A percentile compares a stretch with the other conserved stretches of the same genome.
Evolutionary conservation across 192 early-diverging fungal species (phyloP).

Genomic region (Backusella australiensis): DNA sequence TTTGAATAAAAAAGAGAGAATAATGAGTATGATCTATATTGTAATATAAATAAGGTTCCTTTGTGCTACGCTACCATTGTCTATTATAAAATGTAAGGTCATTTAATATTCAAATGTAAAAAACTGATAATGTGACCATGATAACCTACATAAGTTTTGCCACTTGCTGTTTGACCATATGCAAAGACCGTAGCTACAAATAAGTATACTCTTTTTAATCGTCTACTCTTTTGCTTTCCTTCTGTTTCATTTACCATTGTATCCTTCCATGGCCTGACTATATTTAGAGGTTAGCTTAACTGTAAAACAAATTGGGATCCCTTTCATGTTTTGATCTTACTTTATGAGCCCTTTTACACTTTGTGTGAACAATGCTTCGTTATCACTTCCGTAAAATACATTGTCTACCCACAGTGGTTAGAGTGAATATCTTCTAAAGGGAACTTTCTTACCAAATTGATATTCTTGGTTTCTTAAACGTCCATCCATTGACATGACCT

Average conservation of each 20-base stretch:
- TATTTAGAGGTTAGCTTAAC: not conserved
- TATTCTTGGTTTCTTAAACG: constrained; percentile 31
- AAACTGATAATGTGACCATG: not conserved
- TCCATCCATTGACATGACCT: constrained; percentile 17
- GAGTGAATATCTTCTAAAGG: too few species aligned
- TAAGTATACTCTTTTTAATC: not conserved
- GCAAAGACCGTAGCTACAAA: constrained; percentile 88
- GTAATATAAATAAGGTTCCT: constrained; percentile 12
- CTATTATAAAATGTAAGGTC: constrained; percentile 12
- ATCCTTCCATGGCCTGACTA: constrained; percentile 78
- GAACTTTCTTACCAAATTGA: not conserved
- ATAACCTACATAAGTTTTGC: constrained; percentile 78
- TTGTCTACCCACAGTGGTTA: constrained; percentile 31
- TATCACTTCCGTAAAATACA: constrained; percentile 54
- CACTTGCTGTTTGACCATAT: constrained; percentile 96
- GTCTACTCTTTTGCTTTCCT: not conserved
- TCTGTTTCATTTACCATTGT: constrained; percentile 66
- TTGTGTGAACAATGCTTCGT: constrained; percentile 48
- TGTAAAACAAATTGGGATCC: too few species aligned
- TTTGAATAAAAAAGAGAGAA: not conserved
- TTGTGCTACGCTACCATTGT: constrained; percentile 40
- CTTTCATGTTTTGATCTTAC: constrained; percentile 15
- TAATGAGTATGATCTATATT: not conserved
- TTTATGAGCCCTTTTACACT: constrained; percentile 29
- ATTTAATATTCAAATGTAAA: not conserved